Conservation (phyloP, 768 basidiomycete genomes). For the Sarcodon sp. region DNA sequence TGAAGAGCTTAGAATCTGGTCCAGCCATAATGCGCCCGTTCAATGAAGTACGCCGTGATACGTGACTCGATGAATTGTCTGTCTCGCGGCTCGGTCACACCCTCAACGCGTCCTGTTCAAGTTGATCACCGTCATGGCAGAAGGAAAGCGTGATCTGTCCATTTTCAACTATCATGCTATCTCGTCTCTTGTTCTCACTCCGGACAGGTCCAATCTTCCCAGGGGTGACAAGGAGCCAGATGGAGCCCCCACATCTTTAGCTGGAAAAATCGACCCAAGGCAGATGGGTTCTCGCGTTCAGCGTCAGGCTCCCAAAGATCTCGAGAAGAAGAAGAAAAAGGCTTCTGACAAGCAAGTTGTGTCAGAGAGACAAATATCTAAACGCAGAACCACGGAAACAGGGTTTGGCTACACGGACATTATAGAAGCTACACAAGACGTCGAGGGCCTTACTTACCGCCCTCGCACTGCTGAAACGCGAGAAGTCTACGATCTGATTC, state of each 20-base stretch:
- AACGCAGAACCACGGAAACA: conserved; percentile 43
- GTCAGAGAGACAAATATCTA: conserved; percentile 41
- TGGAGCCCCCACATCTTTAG: conserved; percentile 88
- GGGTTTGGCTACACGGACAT: conserved; percentile 83
- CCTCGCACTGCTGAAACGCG: conserved; percentile 91
- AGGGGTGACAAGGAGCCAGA: conserved; percentile 93
- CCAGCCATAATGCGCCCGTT: no score
- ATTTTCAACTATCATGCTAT: conserved; percentile 95
- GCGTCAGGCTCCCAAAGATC: conserved; percentile 72
- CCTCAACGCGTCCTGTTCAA: no score
- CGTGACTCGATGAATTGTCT: no score
- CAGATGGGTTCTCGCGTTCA: conserved; percentile 92
- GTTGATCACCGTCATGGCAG: conserved; percentile 3
- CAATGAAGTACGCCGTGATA: no score
- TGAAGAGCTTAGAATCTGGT: no score
- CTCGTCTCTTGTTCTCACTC: conserved; percentile 89
- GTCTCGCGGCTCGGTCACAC: no score
- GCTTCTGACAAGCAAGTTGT: conserved; percentile 47
- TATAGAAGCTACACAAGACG: conserved; percentile 85
- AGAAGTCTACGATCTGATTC: conserved; percentile 87
- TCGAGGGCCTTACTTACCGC: conserved; percentile 87
- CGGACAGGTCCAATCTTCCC: conserved; percentile 69
- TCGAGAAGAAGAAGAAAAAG: conserved; percentile 91
- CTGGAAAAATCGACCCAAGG: conserved; percentile 76
- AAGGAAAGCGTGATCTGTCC: conserved; percentile 65